Conservation (phyloP, 805 yeast species). For the Isabelozyma heimii region DNA sequence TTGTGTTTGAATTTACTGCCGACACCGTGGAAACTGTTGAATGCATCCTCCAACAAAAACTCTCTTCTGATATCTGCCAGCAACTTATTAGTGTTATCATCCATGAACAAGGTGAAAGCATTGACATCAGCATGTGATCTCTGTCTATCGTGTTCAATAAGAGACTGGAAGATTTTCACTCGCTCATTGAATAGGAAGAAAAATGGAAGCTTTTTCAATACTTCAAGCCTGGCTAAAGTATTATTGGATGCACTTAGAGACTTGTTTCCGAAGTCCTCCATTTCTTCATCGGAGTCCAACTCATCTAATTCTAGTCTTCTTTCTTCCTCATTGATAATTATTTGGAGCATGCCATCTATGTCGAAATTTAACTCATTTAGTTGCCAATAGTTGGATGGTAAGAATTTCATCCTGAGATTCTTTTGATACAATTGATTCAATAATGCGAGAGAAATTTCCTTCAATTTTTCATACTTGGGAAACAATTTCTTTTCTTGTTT, state of each 20-base stretch:
- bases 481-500: not conserved
- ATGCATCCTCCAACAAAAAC: constrained; percentile 73
- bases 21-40: constrained; percentile 46
- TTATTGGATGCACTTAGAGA: constrained; percentile 3
- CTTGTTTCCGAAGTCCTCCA: constrained; percentile 7
- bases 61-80: constrained; percentile 67
- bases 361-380: constrained; percentile 28
- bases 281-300: constrained; percentile 10
- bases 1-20: constrained; percentile 58
- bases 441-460: constrained; percentile 45
- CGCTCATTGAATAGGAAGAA: constrained; percentile 74
- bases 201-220: constrained; percentile 70
- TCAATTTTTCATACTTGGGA: constrained; percentile 13
- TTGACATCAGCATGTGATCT: constrained; percentile 8
- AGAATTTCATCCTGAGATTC: constrained; percentile 57
- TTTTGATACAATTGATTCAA: constrained; percentile 64
- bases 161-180: constrained; percentile 65
- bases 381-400: constrained; percentile 56
- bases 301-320: constrained; percentile 10
- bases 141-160: constrained; percentile 55
- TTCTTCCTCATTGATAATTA: constrained; percentile 45
- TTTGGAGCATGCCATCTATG: constrained; percentile 31
- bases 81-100: constrained; percentile 15
- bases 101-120: constrained; percentile 11
- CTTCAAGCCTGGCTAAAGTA: constrained; percentile 35